These are phyloP conservation scores for Fusarium aywerte DNA, from an alignment of 2,329 filamentous ascomycete species.

Conservation along the genomic window DNA sequence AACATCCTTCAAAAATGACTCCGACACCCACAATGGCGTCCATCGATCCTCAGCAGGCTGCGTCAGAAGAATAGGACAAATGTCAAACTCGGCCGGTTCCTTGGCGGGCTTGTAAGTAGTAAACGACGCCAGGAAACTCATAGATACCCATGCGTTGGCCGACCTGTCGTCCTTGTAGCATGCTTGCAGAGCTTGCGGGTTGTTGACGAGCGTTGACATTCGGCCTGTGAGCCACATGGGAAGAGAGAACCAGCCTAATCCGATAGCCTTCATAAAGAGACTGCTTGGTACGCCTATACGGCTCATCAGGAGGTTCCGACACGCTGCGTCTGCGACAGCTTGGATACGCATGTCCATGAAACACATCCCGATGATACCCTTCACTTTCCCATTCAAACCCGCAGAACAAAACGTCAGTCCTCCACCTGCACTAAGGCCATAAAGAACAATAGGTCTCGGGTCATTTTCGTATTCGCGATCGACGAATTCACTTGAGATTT, in stretches of 20 bases:
- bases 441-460: not conserved
- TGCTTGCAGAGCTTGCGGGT: not conserved
- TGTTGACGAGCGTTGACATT: constrained; percentile 18
- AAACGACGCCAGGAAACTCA: not conserved
- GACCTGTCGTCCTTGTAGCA: constrained; percentile 2
- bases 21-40: constrained; percentile 1
- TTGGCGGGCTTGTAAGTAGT: not conserved
- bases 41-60: not conserved
- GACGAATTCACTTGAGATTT: not conserved
- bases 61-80: constrained; percentile 11
- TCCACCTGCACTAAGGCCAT: not conserved
- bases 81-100: constrained; percentile 9
- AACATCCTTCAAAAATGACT: constrained; percentile 3
- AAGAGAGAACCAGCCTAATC: constrained; percentile 1
- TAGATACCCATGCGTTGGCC: not conserved
- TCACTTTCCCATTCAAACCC: not conserved
- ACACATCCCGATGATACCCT: not conserved
- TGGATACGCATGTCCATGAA: constrained; percentile 25
- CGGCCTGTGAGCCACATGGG: constrained; percentile 4
- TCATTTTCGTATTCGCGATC: constrained; percentile 3
- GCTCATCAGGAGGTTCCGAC: constrained; percentile 16
- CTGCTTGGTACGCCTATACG: not conserved
- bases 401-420: constrained; percentile 5
- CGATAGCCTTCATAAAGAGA: not conserved
- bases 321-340: not conserved